These are phyloP conservation scores for Oldenlandia corymbosa DNA, from an alignment of 257 asterid genomes.

Conservation along the genomic window DNA sequence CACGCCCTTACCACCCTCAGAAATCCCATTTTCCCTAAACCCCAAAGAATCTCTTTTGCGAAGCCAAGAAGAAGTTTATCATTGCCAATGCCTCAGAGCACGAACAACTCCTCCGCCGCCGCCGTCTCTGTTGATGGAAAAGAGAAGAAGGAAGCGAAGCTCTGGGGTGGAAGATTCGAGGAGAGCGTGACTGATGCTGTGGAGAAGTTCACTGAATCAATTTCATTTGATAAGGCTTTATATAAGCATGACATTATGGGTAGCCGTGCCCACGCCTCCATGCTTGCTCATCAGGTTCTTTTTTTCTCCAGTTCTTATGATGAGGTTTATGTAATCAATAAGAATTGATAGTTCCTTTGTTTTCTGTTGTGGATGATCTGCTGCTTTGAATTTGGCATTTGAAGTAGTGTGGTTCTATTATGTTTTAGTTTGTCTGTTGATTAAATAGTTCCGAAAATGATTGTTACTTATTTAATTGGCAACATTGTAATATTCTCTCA, in stretches of 20 bases:
- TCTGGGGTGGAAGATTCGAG: slow-evolving; percentile 97
- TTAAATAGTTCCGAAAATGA: neutral
- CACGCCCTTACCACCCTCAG: slow-evolving; percentile 2
- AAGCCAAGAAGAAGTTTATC: neutral
- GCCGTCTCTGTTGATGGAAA: neutral
- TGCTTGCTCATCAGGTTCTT: slow-evolving; percentile 81
- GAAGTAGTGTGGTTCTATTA: no score
- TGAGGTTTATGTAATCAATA: no score
- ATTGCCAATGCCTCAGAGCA: slow-evolving; percentile 15
- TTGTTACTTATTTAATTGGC: neutral
- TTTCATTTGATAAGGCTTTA: slow-evolving; percentile 76
- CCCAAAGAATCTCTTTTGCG: slow-evolving; percentile 3
- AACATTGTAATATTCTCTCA: neutral
- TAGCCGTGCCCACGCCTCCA: slow-evolving; percentile 89
- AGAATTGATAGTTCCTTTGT: no score
- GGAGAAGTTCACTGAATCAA: slow-evolving; percentile 91
- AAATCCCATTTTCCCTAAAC: slow-evolving; percentile 2
- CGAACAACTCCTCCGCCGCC: slow-evolving; percentile 20
- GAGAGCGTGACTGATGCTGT: slow-evolving; percentile 85
- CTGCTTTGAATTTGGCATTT: no score
- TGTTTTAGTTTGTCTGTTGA: neutral
- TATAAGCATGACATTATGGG: slow-evolving; percentile 97
- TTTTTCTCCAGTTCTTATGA: neutral
- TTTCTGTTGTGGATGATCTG: no score
- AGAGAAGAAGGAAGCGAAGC: slow-evolving; percentile 59